phyloP scores from a whole-genome alignment of 306 rosid genomes.

The Abrus pulchellus region DNA sequence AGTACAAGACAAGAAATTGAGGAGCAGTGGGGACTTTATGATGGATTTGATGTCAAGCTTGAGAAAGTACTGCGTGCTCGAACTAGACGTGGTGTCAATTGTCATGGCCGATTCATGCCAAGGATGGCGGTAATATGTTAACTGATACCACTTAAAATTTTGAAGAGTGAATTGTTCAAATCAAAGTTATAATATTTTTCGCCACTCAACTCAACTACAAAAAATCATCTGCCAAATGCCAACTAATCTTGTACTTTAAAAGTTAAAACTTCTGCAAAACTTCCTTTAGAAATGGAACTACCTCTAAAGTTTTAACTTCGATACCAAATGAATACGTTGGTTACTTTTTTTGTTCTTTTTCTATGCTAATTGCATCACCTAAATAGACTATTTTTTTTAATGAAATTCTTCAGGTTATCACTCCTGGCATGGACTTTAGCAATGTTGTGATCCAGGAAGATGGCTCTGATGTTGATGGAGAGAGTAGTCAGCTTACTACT shows the following conservation, averaged over 20 bases:
- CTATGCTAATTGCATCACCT: slow-evolving; percentile 9
- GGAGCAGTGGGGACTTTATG: slow-evolving; percentile 97
- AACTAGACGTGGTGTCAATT: slow-evolving; percentile 79
- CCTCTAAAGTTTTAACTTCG: slow-evolving; percentile 5
- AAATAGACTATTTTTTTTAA: neutral
- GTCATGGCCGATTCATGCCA: slow-evolving; percentile 92
- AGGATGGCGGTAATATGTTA: slow-evolving; percentile 83
- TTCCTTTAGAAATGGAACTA: slow-evolving; percentile 19
- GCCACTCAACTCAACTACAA: slow-evolving; percentile 5
- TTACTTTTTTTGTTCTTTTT: slow-evolving; percentile 28
- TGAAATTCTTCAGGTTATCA: slow-evolving; percentile 67
- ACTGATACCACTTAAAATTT: neutral
- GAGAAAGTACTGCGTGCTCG: slow-evolving; percentile 93
- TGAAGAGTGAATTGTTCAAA: slow-evolving; percentile 18
- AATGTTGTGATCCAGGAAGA: slow-evolving; percentile 80
- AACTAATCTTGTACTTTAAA: neutral
- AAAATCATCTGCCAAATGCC: slow-evolving; percentile 5
- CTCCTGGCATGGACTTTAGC: slow-evolving; percentile 97
- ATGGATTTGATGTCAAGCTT: slow-evolving; percentile 91
- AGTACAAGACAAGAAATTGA: slow-evolving; percentile 92
- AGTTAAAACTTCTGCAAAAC: neutral
- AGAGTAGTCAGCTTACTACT: slow-evolving; percentile 61
- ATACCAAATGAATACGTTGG: neutral
- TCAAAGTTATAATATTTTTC: slow-evolving; percentile 24
- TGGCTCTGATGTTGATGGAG: slow-evolving; percentile 73